Conservation (phyloP, 83 land plant genomes). For the Picea engelmannii region DNA sequence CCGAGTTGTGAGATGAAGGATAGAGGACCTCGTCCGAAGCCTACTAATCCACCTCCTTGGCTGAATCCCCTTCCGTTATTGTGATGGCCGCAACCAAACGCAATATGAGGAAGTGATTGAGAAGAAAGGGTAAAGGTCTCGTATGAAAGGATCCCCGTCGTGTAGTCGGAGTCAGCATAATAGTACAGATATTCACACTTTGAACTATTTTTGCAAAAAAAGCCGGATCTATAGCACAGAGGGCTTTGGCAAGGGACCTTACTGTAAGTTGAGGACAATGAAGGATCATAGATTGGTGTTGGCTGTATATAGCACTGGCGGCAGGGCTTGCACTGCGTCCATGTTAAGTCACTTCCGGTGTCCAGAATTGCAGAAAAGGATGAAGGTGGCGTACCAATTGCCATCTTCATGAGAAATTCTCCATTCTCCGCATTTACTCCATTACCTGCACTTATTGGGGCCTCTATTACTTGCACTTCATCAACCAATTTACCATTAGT, state of each 20-base stretch:
- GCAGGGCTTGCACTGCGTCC: slow-evolving; percentile 17
- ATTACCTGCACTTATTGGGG: too few species aligned
- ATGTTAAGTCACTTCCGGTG: slow-evolving; percentile 10
- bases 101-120: background rate
- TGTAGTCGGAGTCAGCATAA: slow-evolving; percentile 23
- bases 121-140: slow-evolving; percentile 22
- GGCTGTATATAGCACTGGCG: background rate
- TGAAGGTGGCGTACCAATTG: background rate
- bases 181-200: background rate
- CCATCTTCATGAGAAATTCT: slow-evolving; percentile 8
- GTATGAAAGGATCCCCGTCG: slow-evolving; percentile 19
- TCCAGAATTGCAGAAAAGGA: slow-evolving; percentile 5
- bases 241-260: background rate
- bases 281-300: background rate
- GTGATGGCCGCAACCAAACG: slow-evolving; percentile 28
- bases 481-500: too few species aligned
- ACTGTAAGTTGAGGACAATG: background rate
- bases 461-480: background rate
- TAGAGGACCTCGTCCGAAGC: slow-evolving; percentile 41
- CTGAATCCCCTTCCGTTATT: slow-evolving; percentile 17
- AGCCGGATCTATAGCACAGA: background rate
- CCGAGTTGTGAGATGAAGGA: slow-evolving; percentile 35
- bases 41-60: slow-evolving; percentile 29
- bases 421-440: background rate
- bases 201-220: background rate